Percentiles rank a stretch among this genome's conserved stretches.
phyloP scores from a whole-genome alignment of 441 rosid genomes.

The Populus hybrid region DNA sequence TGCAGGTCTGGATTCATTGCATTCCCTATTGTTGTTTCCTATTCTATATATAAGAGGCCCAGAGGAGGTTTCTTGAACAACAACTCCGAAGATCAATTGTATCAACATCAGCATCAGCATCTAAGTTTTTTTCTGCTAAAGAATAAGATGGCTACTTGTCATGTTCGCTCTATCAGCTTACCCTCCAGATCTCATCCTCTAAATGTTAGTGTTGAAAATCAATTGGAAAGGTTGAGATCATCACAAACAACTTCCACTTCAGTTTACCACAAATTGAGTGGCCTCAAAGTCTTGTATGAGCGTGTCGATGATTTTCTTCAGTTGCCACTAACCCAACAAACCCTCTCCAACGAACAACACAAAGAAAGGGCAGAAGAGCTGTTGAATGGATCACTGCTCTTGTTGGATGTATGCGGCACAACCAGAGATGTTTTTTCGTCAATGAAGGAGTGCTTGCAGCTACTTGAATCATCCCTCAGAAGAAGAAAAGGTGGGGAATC shows the following conservation, averaged over 20 bases:
- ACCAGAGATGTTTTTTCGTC: constrained; percentile 21
- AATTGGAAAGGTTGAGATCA: constrained; percentile 13
- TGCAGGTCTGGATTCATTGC: neutral
- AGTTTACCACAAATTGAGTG: constrained; percentile 16
- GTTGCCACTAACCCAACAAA: neutral
- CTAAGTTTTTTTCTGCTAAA: neutral
- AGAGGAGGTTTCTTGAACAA: no score
- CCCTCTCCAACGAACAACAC: neutral
- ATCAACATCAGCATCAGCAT: neutral
- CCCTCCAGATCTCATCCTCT: constrained; percentile 19
- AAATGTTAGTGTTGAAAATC: constrained; percentile 5
- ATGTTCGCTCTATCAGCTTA: constrained; percentile 25
- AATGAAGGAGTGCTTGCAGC: constrained; percentile 26
- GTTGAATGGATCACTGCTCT: constrained; percentile 31
- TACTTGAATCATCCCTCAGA: constrained; percentile 27
- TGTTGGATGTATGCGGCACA: constrained; percentile 28
- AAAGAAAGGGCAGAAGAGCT: constrained; percentile 4
- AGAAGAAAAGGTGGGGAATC: constrained; percentile 25
- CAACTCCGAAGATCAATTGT: neutral
- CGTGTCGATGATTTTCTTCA: constrained; percentile 5
- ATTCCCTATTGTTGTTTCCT: no score
- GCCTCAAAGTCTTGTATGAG: constrained; percentile 6
- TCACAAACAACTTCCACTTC: constrained; percentile 8
- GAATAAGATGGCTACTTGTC: constrained; percentile 15
- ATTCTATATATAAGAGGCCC: no score